Percentiles rank a stretch among this genome's conserved stretches.
These are phyloP conservation scores for Oropetium thomaeum DNA, from an alignment of 176 grass and related monocot species.

Conservation along the genomic window DNA sequence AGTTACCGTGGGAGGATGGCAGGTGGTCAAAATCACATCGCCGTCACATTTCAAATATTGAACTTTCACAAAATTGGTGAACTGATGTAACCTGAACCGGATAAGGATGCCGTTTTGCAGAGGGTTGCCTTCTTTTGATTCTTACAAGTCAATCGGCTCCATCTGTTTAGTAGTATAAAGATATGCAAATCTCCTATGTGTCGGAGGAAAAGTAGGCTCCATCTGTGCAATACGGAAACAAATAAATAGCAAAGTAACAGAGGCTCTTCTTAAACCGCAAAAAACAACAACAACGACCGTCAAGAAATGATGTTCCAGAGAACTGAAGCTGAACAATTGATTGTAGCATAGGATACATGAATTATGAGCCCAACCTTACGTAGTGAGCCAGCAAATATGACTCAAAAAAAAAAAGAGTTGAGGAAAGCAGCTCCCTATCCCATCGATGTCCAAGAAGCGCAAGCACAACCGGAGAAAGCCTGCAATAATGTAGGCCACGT, in stretches of 20 bases:
- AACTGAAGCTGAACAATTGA: not conserved
- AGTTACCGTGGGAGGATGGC: slow-evolving; percentile 35
- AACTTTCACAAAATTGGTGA: slow-evolving; percentile 16
- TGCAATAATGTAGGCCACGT: slow-evolving; percentile 14
- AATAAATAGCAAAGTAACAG: not conserved
- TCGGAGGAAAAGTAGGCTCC: too few species aligned
- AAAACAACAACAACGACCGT: not conserved
- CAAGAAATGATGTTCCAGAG: not conserved
- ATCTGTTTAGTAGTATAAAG: too few species aligned
- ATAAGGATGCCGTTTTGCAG: not conserved
- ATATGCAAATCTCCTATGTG: too few species aligned
- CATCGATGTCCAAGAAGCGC: not conserved
- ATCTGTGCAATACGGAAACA: not conserved
- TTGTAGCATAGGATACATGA: not conserved
- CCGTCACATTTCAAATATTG: not conserved
- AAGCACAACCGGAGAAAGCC: slow-evolving; percentile 6
- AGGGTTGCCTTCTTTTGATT: slow-evolving; percentile 5
- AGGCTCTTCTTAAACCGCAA: not conserved
- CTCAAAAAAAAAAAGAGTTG: not conserved
- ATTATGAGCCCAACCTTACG: not conserved
- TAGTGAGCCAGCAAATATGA: not conserved
- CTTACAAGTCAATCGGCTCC: not conserved
- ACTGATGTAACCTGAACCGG: slow-evolving; percentile 20
- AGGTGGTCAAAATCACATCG: slow-evolving; percentile 21
- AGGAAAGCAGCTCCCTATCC: slow-evolving; percentile 1